Percentiles rank a stretch among this genome's conserved stretches.
Evolutionary conservation across 306 rosid species (phyloP).

Genomic region (Mimosa bimucronata): DNA sequence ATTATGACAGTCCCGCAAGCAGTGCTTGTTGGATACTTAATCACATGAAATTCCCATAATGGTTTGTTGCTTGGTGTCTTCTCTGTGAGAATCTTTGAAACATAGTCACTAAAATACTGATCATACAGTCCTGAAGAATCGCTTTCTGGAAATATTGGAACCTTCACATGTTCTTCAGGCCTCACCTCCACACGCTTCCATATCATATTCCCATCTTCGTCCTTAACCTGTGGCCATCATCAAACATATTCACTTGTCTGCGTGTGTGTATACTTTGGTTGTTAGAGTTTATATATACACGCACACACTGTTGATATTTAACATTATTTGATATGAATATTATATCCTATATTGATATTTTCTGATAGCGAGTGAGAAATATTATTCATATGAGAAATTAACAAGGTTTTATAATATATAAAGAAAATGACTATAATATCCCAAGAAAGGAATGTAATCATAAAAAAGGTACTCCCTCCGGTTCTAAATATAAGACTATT

Average conservation of each 20-base stretch:
- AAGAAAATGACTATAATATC: no score
- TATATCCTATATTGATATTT: no score
- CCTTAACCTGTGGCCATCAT: slow-evolving; percentile 40
- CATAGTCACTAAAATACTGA: slow-evolving; percentile 42
- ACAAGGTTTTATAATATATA: no score
- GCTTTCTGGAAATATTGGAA: slow-evolving; percentile 45
- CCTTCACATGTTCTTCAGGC: slow-evolving; percentile 53
- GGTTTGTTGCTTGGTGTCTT: slow-evolving; percentile 47
- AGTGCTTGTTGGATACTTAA: slow-evolving; percentile 60
- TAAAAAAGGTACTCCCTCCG: no score
- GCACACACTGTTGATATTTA: no score
- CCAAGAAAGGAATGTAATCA: no score
- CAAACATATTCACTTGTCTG: neutral
- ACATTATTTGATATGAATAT: no score
- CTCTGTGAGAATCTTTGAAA: slow-evolving; percentile 35
- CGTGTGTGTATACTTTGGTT: no score
- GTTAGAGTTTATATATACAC: neutral
- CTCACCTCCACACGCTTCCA: slow-evolving; percentile 59
- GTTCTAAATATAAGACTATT: no score
- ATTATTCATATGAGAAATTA: no score
- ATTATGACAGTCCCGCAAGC: slow-evolving; percentile 49
- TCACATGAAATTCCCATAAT: slow-evolving; percentile 57
- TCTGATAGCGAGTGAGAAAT: no score
- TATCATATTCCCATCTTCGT: slow-evolving; percentile 37
- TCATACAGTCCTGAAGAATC: slow-evolving; percentile 42